Base-by-base conservation (phyloP, 768 basidiomycete species). In the Boletus bicolor region DNA sequence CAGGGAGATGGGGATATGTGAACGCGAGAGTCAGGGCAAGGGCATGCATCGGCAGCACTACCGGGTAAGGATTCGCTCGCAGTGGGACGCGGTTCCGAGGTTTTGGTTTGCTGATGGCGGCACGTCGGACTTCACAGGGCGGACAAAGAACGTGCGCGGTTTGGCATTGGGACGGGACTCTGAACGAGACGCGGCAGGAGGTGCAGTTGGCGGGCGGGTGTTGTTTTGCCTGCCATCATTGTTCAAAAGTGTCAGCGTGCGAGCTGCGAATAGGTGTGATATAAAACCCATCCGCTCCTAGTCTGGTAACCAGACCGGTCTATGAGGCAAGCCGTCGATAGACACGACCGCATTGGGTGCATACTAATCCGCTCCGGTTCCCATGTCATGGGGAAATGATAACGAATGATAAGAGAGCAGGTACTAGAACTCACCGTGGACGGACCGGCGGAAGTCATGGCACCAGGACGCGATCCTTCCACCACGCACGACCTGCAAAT, bases 101-200 rank as follows among this genome's bases (percentile, higher is more conserved):
- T 1, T 14, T 37, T 7, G 26, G 24, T 24, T 43, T 49, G 43
- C 26, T 0, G 28, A 15, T 7, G 47, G 44, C 37, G 5, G 28
- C 35, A 44, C 45, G 35, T 17, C 45, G 47, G 7, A 26, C 17
- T 17, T 52, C 59, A 46, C 67, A 69, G 15, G 35, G 21, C 19
- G 51, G n/a, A 32, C 64, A 66, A 2, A 58, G 43, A 43, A 46
- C 43, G 34, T 61, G 46, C 2, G 34, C 26, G 30, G n/a, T 1
- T 4, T 26, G 38, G 39, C 12, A 26, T 10, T 11, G 30, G 2
- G 26, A n/a, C 14, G 59, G 44, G 32, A 54, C 34, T 11, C 30
- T n/a, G 38, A 63, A 35, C 28, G 51, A 1, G 17, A 41, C 46
- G 37, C n/a, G 52, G 35, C 66, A 65, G 26, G 30, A 48, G 36